Evolutionary conservation across 2,329 filamentous ascomycete genomes (phyloP), one percentile per base, ranked within the genome.

Genomic region (Aspergillus novoparasiticus): DNA sequence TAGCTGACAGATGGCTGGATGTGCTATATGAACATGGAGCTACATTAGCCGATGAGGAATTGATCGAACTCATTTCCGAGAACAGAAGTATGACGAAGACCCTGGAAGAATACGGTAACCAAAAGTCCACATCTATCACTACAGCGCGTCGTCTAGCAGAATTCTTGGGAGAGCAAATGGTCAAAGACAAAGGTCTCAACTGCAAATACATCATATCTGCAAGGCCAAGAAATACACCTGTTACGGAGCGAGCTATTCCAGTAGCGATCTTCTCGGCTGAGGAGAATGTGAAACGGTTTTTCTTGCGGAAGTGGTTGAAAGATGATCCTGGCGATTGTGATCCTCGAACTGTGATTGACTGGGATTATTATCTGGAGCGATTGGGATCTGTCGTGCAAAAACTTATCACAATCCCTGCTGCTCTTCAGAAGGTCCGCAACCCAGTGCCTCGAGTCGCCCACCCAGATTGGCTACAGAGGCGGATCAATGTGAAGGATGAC

Each of bases 181-280:
- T 97, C 72, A 99, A 99, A 75, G 96, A 99, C 80, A 99, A 98
- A 79, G 95, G 95, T 4, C 79, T 99, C 70, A 99, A 99, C 82
- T 99, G 95, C 89, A 98, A 98, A 80, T 99, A 98, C 78, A 97
- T 99, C 76, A 97, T 99, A 73, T 97, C 94, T 58, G 86, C 93
- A 16, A 88, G 86, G 66, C 95, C 95, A 4, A 91, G 89, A 73
- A 92, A 92, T 73, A 92, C 94, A 0, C 94, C 95, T 1, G 94
- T 99, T 65, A 99, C 95, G 0, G 96, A 99, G 69, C 87, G 95
- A 71, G 95, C 95, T 26, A 87, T 99, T 63, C 95, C 95, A 0
- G 93, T 99, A 6, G 93, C 95, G 23, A 99, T 99, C 65, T 98
- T 99, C 78, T 97, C 95, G 0, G 93, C 95, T 0, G 94, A 98